Percentiles rank a stretch among this genome's conserved stretches.
phyloP scores from a whole-genome alignment of 176 grass and related monocot species.

The Paspalum vaginatum region DNA sequence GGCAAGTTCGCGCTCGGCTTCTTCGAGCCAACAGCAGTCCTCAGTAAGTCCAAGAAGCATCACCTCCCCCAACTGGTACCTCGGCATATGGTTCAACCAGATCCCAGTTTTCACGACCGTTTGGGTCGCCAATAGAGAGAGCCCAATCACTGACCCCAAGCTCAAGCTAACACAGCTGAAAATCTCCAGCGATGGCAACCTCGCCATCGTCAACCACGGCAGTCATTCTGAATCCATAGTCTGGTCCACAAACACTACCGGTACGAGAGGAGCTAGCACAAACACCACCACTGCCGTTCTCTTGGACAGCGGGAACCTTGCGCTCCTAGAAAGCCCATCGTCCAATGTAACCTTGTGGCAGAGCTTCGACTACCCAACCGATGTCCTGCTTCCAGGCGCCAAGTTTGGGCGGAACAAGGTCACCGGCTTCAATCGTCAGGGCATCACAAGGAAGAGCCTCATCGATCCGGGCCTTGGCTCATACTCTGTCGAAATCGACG shows the following conservation, averaged over 20 bases:
- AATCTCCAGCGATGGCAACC: conserved; percentile 1
- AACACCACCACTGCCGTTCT: conserved; percentile 5
- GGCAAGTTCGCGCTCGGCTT: conserved; percentile 56
- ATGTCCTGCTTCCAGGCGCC: conserved; percentile 36
- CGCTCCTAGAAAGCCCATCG: not conserved
- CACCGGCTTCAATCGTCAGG: conserved; percentile 2
- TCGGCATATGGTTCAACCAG: conserved; percentile 15
- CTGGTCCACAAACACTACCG: conserved; percentile 48
- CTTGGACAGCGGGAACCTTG: conserved; percentile 19
- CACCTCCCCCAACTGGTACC: conserved; percentile 16
- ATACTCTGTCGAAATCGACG: conserved; percentile 33
- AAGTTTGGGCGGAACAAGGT: conserved; percentile 57
- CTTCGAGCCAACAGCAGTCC: conserved; percentile 34
- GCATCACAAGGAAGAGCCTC: conserved; percentile 12
- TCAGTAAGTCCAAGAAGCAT: conserved; percentile 26
- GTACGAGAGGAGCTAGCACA: not conserved
- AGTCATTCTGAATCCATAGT: not conserved
- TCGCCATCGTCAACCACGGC: conserved; percentile 3
- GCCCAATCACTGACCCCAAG: not conserved
- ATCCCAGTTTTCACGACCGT: conserved; percentile 4
- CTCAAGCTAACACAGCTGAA: not conserved
- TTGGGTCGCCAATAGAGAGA: conserved; percentile 15
- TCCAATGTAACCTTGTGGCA: conserved; percentile 1
- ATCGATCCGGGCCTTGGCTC: conserved; percentile 45
- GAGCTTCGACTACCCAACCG: conserved; percentile 33